These are phyloP conservation scores for Suillus placidus DNA, from an alignment of 768 basidiomycete genomes.

Conservation along the genomic window DNA sequence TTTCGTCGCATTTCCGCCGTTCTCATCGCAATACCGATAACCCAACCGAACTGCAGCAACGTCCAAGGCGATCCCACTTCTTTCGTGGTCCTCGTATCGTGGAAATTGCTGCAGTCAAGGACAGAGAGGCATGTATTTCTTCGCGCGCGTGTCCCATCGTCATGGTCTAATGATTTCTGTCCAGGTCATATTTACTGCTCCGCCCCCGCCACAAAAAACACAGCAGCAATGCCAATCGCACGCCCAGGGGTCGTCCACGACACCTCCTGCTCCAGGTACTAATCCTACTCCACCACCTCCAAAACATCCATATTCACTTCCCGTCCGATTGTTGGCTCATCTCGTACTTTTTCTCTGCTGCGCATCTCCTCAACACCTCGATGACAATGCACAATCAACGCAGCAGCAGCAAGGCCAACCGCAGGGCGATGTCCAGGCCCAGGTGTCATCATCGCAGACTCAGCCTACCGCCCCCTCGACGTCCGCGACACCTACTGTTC, in stretches of 20 bases:
- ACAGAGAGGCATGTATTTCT: background rate
- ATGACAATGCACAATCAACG: background rate
- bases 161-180: background rate
- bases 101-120: background rate
- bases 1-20: background rate
- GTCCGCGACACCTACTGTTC: background rate
- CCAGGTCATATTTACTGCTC: background rate
- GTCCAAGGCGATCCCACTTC: background rate
- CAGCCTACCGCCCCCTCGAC: background rate
- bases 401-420: background rate
- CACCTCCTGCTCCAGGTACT: background rate
- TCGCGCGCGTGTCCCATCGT: background rate
- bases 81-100: background rate
- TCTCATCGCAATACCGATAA: background rate
- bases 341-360: background rate
- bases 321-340: background rate
- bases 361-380: background rate
- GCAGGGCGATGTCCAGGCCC: background rate
- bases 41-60: background rate
- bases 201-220: background rate
- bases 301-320: background rate
- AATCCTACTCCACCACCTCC: background rate
- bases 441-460: background rate
- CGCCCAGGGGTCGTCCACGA: background rate
- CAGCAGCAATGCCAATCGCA: too few relatives aligned